Percentiles rank a stretch among this genome's conserved stretches.
phyloP scores from a whole-genome alignment of 2,329 filamentous ascomycete genomes.

The Ophiostoma ulmi region DNA sequence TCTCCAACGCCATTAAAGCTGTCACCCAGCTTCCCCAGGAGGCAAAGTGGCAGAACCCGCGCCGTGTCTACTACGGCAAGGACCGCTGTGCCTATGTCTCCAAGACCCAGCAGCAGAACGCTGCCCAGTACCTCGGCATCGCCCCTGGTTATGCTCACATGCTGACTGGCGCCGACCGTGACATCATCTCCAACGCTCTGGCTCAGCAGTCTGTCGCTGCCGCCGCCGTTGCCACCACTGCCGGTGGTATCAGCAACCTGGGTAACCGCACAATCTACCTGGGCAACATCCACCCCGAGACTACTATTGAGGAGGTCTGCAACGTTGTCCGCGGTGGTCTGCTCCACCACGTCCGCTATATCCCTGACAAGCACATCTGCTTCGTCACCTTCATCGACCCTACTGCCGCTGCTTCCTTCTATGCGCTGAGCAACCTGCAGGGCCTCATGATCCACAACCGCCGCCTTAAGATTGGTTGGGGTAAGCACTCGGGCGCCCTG shows the following conservation, averaged over 20 bases:
- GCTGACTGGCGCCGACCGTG: conserved; percentile 89
- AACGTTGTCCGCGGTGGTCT: conserved; percentile 95
- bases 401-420: conserved; percentile 95
- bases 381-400: conserved; percentile 99
- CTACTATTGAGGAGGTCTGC: conserved; percentile 98
- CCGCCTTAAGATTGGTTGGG: conserved; percentile 97
- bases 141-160: conserved; percentile 95
- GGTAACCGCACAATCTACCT: conserved; percentile 97
- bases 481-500: conserved; percentile 94
- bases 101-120: conserved; percentile 99
- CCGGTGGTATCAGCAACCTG: conserved; percentile 93
- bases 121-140: conserved; percentile 94
- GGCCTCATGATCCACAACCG: conserved; percentile 99
- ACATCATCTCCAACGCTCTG: conserved; percentile 91
- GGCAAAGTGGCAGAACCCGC: conserved; percentile 90
- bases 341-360: conserved; percentile 96
- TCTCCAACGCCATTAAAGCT: conserved; percentile 96
- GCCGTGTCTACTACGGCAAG: conserved; percentile 97
- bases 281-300: conserved; percentile 98
- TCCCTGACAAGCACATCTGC: conserved; percentile 99
- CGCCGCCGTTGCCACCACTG: conserved; percentile 91
- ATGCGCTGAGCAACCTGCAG: conserved; percentile 93
- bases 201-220: conserved; percentile 97
- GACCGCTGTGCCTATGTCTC: conserved; percentile 97
- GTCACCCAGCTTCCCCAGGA: conserved; percentile 95